These are phyloP conservation scores for Fabrea salina DNA, from an alignment of 169 alveolate species.

Conservation along the genomic window DNA sequence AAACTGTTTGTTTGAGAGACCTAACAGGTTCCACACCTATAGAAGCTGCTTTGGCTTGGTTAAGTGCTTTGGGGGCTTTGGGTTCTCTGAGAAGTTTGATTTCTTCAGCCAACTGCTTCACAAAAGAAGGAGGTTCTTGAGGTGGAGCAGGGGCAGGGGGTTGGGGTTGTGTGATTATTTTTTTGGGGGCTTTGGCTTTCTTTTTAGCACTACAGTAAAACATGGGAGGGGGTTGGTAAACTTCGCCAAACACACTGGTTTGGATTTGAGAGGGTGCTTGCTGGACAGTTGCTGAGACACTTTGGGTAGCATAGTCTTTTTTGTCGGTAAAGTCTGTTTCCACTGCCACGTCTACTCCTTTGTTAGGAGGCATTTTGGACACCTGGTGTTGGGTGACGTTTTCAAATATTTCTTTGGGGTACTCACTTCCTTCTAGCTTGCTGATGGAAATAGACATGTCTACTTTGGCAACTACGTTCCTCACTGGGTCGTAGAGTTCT, in stretches of 20 bases:
- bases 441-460: conserved; percentile 7
- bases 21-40: neutral
- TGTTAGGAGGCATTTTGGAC: neutral
- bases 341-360: neutral
- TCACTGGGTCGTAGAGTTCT: conserved; percentile 5
- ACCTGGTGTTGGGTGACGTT: neutral
- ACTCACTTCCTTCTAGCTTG: neutral
- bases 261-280: neutral
- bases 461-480: neutral
- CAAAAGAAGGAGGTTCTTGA: neutral
- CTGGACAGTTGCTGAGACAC: no score
- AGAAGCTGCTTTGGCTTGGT: neutral
- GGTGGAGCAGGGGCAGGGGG: neutral
- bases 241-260: neutral
- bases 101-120: conserved; percentile 4
- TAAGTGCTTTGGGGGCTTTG: neutral
- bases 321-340: no score
- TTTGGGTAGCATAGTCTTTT: no score
- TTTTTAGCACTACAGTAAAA: neutral
- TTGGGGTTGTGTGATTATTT: neutral
- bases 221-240: conserved; percentile 20
- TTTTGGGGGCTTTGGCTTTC: neutral
- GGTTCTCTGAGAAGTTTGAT: neutral
- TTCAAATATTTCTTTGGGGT: neutral
- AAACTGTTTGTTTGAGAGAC: neutral